Base-by-base conservation (phyloP, 306 rosid genomes). In the Pterocarpus macrocarpus region DNA sequence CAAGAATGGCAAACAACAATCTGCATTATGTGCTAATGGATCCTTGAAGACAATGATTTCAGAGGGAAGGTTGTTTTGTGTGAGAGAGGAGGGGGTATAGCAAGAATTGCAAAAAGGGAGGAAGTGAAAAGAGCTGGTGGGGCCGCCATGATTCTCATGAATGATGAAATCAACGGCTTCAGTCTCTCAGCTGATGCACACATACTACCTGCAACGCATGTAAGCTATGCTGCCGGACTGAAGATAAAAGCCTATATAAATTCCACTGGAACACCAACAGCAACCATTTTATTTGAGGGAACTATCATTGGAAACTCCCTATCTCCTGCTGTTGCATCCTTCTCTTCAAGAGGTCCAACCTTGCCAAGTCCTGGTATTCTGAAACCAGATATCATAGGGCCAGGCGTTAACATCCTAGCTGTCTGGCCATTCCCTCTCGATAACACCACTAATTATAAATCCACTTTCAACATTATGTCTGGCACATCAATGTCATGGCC, bases 401-500 rank as follows among this genome's bases (percentile, higher is more conserved):
- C 93, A 3, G 93, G 97, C 0, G 91, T 76, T 36, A 85, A 41
- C 88, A 87, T 92, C 83, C 85, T 92, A 61, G 91, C 95, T 44
- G 91, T 93, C 13, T 92, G 91, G 93, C 89, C 95, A 22, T 86
- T 92, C 81, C 85, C 93, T 11, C 57, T 85, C 7, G 64, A 80
- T 50, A 86, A 90, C 52, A 67, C 1, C 67, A 83, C 89, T 12
- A 28, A 80, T 69, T 79, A 91, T 44, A 85, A 82, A 44, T n/a
- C 82, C 81, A 82, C 64, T 68, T 92, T 90, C 88, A 89, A 89
- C 84, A 79, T 92, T 35, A 71, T 83, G 45, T 92, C 97, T 4
- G 97, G 97, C 67, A 92, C 94, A 77, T 90, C 94, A 71, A 90
- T 92, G 94, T 73, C 97, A 69, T 92, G 94, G 63, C 93, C 97